phyloP scores from a whole-genome alignment of 1,284 basidiomycete genomes.

The Cryptococcus maquisensis region DNA sequence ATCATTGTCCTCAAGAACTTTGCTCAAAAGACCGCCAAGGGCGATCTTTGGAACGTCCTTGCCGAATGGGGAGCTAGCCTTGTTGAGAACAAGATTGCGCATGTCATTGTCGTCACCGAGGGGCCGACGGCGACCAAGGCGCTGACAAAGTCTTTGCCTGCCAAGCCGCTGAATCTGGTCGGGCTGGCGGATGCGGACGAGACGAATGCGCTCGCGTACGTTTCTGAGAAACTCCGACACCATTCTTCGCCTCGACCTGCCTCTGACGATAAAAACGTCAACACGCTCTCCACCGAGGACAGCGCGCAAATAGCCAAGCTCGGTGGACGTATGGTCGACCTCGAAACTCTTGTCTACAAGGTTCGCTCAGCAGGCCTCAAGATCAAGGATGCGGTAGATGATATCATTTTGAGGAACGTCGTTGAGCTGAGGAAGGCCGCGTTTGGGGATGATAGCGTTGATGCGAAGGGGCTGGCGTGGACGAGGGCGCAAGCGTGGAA shows the following conservation, averaged over 20 bases:
- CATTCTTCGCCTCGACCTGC: conserved; percentile 17
- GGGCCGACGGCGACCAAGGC: conserved; percentile 82
- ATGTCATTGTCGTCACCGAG: conserved; percentile 87
- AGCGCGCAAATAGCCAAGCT: conserved; percentile 62
- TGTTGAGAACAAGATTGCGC: conserved; percentile 78
- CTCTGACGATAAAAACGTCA: conserved; percentile 8
- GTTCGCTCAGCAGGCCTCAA: conserved; percentile 63
- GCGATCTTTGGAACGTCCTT: conserved; percentile 69
- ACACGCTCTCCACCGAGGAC: conserved; percentile 50
- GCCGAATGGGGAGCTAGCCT: conserved; percentile 81
- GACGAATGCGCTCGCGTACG: conserved; percentile 70
- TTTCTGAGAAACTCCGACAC: conserved; percentile 68
- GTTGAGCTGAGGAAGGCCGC: conserved; percentile 83
- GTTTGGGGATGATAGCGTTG: conserved; percentile 86
- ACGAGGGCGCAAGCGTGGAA: conserved; percentile 82
- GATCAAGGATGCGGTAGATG: conserved; percentile 78
- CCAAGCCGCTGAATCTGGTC: conserved; percentile 75
- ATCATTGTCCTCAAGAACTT: conserved; percentile 83
- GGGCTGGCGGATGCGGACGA: conserved; percentile 80
- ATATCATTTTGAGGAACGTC: conserved; percentile 74
- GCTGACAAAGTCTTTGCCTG: conserved; percentile 80
- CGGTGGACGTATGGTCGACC: conserved; percentile 72
- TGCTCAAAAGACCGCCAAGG: conserved; percentile 60
- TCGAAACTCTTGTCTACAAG: conserved; percentile 69
- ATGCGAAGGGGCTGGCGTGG: conserved; percentile 79